Evolutionary conservation across 2,329 filamentous ascomycete genomes (phyloP).

Genomic region (Chaetomiaceae sp.): DNA sequence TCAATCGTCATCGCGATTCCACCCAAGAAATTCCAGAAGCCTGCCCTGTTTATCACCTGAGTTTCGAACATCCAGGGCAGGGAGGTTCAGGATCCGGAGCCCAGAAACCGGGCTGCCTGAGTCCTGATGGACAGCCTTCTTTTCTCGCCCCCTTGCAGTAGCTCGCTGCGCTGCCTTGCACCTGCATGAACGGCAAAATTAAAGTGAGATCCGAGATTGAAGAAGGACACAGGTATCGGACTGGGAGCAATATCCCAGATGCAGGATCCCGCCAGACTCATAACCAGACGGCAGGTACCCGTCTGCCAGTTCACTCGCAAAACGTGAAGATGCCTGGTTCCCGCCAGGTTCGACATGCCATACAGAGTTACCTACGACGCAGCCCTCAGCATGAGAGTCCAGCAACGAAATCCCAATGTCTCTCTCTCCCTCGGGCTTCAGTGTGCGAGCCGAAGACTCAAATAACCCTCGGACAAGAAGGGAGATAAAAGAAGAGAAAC

Average conservation of each 20-base stretch:
- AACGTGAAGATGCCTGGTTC: no score
- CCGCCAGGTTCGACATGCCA: no score
- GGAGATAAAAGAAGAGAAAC: neutral
- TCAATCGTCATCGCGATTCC: neutral
- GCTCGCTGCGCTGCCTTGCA: neutral
- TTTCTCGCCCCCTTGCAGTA: slow-evolving; percentile 4
- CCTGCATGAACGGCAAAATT: neutral
- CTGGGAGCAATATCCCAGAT: neutral
- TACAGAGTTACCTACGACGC: neutral
- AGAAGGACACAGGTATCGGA: slow-evolving; percentile 4
- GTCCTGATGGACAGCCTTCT: neutral
- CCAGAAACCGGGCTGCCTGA: slow-evolving; percentile 17
- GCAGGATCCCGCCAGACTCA: neutral
- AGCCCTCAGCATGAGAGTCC: no score
- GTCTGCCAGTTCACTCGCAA: no score
- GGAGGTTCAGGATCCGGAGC: slow-evolving; percentile 11
- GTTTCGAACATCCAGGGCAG: no score
- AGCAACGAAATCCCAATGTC: no score
- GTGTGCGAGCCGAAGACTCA: no score
- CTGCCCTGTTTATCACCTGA: no score
- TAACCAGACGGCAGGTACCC: neutral
- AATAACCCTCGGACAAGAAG: no score
- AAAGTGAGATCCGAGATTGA: slow-evolving; percentile 4
- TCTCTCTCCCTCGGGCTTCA: no score
- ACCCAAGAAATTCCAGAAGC: neutral